phyloP scores from a whole-genome alignment of 108 stramenopile genomes.

The Pelagomonas calceolata region DNA sequence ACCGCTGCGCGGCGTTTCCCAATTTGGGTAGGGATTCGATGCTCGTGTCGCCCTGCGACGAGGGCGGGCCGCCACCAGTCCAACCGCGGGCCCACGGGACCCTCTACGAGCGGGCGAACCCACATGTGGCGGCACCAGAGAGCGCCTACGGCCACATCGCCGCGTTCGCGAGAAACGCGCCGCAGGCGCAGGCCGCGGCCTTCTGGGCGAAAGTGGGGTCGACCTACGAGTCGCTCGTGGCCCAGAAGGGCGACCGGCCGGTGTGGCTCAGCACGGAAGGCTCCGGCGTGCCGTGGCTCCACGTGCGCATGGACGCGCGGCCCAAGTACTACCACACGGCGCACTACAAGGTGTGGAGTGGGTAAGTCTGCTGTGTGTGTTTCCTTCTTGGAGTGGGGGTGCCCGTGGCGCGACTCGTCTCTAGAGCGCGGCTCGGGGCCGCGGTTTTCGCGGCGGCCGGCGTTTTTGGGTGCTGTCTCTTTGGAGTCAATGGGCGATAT shows the following conservation, averaged over 20 bases:
- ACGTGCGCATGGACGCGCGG: constrained; percentile 55
- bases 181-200: constrained; percentile 29
- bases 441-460: too few relatives aligned
- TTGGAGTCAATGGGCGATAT: too few relatives aligned
- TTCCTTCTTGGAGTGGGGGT: too few relatives aligned
- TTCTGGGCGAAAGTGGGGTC: constrained; percentile 42
- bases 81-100: not conserved
- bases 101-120: too few relatives aligned
- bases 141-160: constrained; percentile 45
- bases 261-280: constrained; percentile 66
- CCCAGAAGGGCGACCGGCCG: constrained; percentile 10
- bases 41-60: constrained; percentile 10
- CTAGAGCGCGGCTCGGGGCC: too few relatives aligned
- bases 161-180: constrained; percentile 41
- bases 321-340: constrained; percentile 61
- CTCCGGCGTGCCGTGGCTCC: constrained; percentile 66
- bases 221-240: not conserved
- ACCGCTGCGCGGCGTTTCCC: not conserved
- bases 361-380: too few relatives aligned
- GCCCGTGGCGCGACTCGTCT: too few relatives aligned
- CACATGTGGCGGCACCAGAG: not conserved
- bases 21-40: constrained; percentile 14
- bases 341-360: not conserved
- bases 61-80: not conserved
- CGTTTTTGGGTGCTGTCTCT: too few relatives aligned